Evolutionary conservation across 495 filamentous ascomycete genomes (phyloP).

Genomic region (Penicillium alfredii): DNA sequence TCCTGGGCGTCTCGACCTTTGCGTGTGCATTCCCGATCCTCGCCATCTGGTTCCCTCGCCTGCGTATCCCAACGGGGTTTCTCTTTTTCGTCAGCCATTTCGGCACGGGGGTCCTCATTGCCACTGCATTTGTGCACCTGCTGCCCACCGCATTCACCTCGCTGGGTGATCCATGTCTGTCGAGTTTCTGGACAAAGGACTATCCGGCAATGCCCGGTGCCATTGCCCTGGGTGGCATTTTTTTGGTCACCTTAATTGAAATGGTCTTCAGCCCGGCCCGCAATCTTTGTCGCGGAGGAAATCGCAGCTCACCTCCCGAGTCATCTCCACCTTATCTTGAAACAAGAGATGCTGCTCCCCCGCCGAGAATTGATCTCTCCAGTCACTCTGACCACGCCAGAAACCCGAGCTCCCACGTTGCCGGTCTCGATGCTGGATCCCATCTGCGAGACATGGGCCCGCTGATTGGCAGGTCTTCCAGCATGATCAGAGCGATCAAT

Average conservation of each 20-base stretch:
- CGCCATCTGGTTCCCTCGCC: slow-evolving; percentile 29
- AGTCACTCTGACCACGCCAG: background rate
- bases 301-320: background rate
- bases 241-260: slow-evolving; percentile 63
- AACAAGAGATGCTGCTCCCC: background rate
- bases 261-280: slow-evolving; percentile 53
- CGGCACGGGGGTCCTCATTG: slow-evolving; percentile 75
- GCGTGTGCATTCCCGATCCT: slow-evolving; percentile 40
- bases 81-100: slow-evolving; percentile 70
- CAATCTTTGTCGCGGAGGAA: slow-evolving; percentile 22
- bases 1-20: slow-evolving; percentile 55
- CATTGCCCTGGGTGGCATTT: slow-evolving; percentile 60
- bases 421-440: slow-evolving; percentile 8
- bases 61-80: slow-evolving; percentile 33
- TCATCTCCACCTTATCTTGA: background rate
- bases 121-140: slow-evolving; percentile 76
- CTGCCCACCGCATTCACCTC: slow-evolving; percentile 72
- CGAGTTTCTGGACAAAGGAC: slow-evolving; percentile 56
- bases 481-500: slow-evolving; percentile 28
- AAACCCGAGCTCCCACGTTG: background rate
- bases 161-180: slow-evolving; percentile 65
- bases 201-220: slow-evolving; percentile 67
- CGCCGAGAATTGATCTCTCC: background rate
- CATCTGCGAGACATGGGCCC: slow-evolving; percentile 30
- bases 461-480: slow-evolving; percentile 23